These are phyloP conservation scores for Globisporangium megalacanthum DNA, from an alignment of 352 stramenopile genomes.

Conservation along the genomic window DNA sequence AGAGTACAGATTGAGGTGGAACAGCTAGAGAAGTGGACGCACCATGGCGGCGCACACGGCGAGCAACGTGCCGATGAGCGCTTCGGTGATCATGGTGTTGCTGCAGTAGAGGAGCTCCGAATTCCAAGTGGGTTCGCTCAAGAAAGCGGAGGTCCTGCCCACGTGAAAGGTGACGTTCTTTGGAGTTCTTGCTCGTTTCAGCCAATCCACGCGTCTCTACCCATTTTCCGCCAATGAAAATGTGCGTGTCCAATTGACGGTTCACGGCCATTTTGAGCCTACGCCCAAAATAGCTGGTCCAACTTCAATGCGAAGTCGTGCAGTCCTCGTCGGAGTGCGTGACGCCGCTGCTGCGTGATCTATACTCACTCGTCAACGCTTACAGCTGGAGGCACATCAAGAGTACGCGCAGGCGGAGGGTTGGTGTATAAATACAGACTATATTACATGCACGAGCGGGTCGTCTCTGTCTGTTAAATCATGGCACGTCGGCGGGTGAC, in stretches of 20 bases:
- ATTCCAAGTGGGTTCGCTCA: not conserved
- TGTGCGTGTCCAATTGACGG: not conserved
- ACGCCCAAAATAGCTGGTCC: too few species aligned
- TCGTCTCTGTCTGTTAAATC: conserved; percentile 1
- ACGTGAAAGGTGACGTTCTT: not conserved
- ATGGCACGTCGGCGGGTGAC: not conserved
- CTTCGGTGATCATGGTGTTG: conserved; percentile 44
- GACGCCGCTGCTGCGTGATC: too few species aligned
- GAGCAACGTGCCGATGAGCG: conserved; percentile 52
- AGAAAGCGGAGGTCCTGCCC: not conserved
- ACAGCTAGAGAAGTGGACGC: conserved; percentile 4
- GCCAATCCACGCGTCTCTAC: not conserved
- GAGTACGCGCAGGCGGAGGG: too few species aligned
- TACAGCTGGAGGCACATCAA: too few species aligned
- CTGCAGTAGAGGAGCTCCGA: not conserved
- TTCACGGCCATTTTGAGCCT: too few species aligned
- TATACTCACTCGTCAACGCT: too few species aligned
- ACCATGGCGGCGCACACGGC: conserved; percentile 64
- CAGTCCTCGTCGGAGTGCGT: too few species aligned
- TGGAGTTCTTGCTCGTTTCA: not conserved
- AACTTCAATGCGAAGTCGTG: too few species aligned
- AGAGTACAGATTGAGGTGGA: not conserved
- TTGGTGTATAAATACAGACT: too few species aligned
- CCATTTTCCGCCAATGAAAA: not conserved
- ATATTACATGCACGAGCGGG: too few species aligned